Evolutionary conservation across 2,329 filamentous ascomycete species (phyloP).

Genomic region (Aspergillus awamori): DNA sequence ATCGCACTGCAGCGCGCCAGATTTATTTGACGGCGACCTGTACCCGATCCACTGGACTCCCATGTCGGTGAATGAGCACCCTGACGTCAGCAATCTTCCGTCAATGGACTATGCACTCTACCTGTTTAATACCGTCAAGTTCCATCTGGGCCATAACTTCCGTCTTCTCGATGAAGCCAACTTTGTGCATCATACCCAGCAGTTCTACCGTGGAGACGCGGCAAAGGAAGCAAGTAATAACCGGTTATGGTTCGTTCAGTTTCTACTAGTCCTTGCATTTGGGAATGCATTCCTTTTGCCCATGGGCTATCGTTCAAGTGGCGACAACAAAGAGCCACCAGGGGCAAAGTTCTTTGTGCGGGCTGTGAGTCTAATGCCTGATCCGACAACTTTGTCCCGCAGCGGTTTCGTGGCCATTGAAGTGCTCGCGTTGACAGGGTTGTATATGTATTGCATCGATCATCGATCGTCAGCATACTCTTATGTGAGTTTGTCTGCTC

Average conservation of each 20-base stretch:
- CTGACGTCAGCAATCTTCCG: constrained; percentile 28
- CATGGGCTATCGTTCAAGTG: not conserved
- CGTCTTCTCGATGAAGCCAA: constrained; percentile 21
- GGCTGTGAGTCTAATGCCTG: constrained; percentile 37
- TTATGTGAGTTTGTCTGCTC: constrained; percentile 31
- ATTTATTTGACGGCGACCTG: too few relatives aligned
- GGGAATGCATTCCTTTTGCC: constrained; percentile 21
- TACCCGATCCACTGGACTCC: too few relatives aligned
- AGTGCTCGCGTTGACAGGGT: constrained; percentile 38
- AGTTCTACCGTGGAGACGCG: constrained; percentile 28
- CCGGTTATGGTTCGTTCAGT: constrained; percentile 30
- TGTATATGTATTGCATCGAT: constrained; percentile 46
- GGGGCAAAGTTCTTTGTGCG: constrained; percentile 25
- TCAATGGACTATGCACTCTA: constrained; percentile 23
- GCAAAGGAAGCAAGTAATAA: constrained; percentile 21
- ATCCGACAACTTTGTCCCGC: too few relatives aligned
- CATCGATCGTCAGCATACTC: constrained; percentile 37
- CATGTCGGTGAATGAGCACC: constrained; percentile 15
- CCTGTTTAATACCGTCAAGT: constrained; percentile 22
- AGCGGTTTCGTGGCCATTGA: constrained; percentile 33
- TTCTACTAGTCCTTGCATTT: constrained; percentile 20
- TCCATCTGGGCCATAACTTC: constrained; percentile 23
- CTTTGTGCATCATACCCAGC: constrained; percentile 25
- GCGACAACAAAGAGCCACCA: constrained; percentile 17
- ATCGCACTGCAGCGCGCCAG: too few relatives aligned